phyloP scores from a whole-genome alignment of 345 rosid genomes.

The Ceriops tagal region DNA sequence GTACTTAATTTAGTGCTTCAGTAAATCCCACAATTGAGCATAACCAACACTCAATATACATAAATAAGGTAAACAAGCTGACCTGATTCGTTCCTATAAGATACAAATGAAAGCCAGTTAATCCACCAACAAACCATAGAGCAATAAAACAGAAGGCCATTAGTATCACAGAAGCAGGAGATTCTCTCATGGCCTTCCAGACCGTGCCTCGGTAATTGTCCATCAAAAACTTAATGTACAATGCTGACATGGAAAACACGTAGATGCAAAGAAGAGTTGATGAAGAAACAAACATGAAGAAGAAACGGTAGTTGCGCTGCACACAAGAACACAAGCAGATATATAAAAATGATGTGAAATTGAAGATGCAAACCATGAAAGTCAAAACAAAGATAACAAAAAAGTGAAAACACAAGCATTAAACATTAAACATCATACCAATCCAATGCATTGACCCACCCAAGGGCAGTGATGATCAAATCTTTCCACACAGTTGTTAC shows the following conservation, averaged over 20 bases:
- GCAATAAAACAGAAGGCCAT: slow-evolving; percentile 82
- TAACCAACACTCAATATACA: not conserved
- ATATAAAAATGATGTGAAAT: not conserved
- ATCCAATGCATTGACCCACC: slow-evolving; percentile 99
- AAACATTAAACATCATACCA: slow-evolving; percentile 49
- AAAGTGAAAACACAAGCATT: not conserved
- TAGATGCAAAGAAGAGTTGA: slow-evolving; percentile 84
- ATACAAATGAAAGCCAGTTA: slow-evolving; percentile 88
- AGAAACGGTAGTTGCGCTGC: slow-evolving; percentile 97
- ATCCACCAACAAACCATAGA: slow-evolving; percentile 96
- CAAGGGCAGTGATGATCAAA: slow-evolving; percentile 99
- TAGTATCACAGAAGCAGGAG: slow-evolving; percentile 76
- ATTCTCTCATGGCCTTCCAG: slow-evolving; percentile 86
- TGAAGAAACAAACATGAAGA: slow-evolving; percentile 93
- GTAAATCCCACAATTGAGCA: not conserved
- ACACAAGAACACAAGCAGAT: slow-evolving; percentile 10
- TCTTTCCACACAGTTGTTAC: slow-evolving; percentile 90
- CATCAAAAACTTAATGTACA: slow-evolving; percentile 83
- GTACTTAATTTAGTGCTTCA: not conserved
- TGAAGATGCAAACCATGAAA: not conserved
- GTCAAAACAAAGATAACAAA: not conserved
- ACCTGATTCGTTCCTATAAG: slow-evolving; percentile 93
- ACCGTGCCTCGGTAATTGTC: slow-evolving; percentile 56
- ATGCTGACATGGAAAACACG: slow-evolving; percentile 77
- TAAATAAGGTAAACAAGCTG: slow-evolving; percentile 20